These are phyloP conservation scores for Rhizoctonia solani DNA, from an alignment of 1,284 basidiomycete genomes.

Conservation along the genomic window DNA sequence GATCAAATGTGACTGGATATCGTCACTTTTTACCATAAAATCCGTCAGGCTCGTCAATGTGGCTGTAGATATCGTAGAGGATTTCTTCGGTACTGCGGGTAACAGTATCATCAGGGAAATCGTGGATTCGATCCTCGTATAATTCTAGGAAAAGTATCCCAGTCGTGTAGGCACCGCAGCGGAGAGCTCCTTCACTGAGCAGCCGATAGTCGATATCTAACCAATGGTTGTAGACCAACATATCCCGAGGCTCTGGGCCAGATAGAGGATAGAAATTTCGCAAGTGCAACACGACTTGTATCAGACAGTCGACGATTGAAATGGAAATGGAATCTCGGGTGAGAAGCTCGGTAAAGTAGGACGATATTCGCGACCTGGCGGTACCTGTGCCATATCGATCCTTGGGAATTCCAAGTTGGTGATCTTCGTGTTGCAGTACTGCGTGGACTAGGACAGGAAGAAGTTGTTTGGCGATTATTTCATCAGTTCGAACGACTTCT, in stretches of 20 bases:
- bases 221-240: conserved; percentile 80
- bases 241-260: conserved; percentile 52
- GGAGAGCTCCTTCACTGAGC: conserved; percentile 74
- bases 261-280: conserved; percentile 57
- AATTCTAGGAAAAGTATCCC: conserved; percentile 90
- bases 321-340: conserved; percentile 50
- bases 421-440: conserved; percentile 52
- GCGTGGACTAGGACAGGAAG: conserved; percentile 79
- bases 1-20: conserved; percentile 77
- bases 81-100: conserved; percentile 57
- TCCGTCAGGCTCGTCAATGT: conserved; percentile 96
- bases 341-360: conserved; percentile 71
- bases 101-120: conserved; percentile 42
- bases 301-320: conserved; percentile 63
- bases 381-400: background rate
- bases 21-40: conserved; percentile 82
- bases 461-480: conserved; percentile 64
- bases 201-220: conserved; percentile 75
- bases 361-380: conserved; percentile 44
- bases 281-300: conserved; percentile 81
- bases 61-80: conserved; percentile 89
- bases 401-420: conserved; percentile 12
- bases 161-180: conserved; percentile 83
- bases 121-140: conserved; percentile 38
- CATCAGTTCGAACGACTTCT: conserved; percentile 59